Evolutionary conservation across 176 grass and related monocot species (phyloP).

Genomic region (Otatea glauca): DNA sequence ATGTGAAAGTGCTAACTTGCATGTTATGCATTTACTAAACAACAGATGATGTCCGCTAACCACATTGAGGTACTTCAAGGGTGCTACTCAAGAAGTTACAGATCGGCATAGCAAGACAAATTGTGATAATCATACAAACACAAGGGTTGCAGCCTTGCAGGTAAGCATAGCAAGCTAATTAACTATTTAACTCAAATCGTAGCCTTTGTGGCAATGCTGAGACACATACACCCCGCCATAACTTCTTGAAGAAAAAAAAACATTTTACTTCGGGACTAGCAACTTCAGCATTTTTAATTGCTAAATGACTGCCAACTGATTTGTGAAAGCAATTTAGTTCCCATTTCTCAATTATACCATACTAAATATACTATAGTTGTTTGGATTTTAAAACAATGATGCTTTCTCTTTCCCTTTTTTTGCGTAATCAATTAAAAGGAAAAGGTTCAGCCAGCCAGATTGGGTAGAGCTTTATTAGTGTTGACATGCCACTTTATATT

Average conservation of each 20-base stretch:
- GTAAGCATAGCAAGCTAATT: background rate
- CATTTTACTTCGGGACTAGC: background rate
- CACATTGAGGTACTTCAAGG: background rate
- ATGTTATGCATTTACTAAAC: background rate
- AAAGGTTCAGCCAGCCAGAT: background rate
- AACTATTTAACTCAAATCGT: background rate
- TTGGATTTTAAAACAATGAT: background rate
- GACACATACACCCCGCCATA: background rate
- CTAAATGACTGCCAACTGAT: background rate
- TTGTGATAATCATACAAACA: background rate
- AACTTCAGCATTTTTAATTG: conserved; percentile 6
- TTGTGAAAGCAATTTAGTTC: background rate
- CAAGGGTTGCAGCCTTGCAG: background rate
- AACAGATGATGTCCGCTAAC: background rate
- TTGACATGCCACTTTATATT: conserved; percentile 14
- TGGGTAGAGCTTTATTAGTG: conserved; percentile 18
- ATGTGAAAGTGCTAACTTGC: background rate
- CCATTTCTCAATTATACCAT: background rate
- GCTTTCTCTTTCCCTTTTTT: background rate
- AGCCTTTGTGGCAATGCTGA: background rate
- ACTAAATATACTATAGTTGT: background rate
- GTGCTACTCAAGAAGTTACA: background rate
- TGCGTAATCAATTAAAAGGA: background rate
- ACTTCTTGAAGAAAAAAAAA: background rate
- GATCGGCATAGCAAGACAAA: background rate